Evolutionary conservation across 805 yeast genomes (phyloP), one percentile per base, ranked within the genome.

Genomic region (Hanseniaspora vineae): DNA sequence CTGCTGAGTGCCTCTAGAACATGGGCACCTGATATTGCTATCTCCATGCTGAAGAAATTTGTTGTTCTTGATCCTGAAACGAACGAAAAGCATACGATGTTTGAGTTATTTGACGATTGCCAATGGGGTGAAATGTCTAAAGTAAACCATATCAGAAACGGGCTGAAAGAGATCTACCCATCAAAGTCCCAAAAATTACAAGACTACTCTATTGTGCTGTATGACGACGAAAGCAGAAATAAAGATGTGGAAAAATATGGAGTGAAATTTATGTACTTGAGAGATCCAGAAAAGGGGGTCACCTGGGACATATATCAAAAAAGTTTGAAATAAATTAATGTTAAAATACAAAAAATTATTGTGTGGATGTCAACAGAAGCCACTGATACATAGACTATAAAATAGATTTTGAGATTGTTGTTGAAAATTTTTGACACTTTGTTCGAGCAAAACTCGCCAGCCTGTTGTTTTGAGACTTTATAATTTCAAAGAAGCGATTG

Each of bases 171-270:
- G 12, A 64, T 80, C 17, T 68, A 68, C 20, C 70, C 58, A 39
- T 52, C 62, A 5, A 80, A 80, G 39, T 71, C 84, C 66, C 62
- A 72, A n/a, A 66, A 66, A 2, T 47, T 58, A 13, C 57, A 56
- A 10, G 35, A 31, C 2, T 42, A 42, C 15, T 44, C 42, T n/a
- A 59, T 64, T 15, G 67, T 76, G 17, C 55, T 84, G 48, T 87
- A 77, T 56, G 96, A 87, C 58, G 96, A 87, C 60, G 96, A 87
- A 61, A 56, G 65, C 48, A 70, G 96, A 52, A 87, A 87, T 58
- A 72, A 66, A 51, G 96, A 87, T 54, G 95, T 87, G 3, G 81
- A 77, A 56, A 55, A 60, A 4, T 70, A 83, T 14, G 88, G 88
- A 3, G 86, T 85, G 29, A 72, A 75, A 46, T 87, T 87, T 61